These are phyloP conservation scores for Lachnellula hyalina DNA, from an alignment of 2,329 filamentous ascomycete genomes.

Conservation along the genomic window DNA sequence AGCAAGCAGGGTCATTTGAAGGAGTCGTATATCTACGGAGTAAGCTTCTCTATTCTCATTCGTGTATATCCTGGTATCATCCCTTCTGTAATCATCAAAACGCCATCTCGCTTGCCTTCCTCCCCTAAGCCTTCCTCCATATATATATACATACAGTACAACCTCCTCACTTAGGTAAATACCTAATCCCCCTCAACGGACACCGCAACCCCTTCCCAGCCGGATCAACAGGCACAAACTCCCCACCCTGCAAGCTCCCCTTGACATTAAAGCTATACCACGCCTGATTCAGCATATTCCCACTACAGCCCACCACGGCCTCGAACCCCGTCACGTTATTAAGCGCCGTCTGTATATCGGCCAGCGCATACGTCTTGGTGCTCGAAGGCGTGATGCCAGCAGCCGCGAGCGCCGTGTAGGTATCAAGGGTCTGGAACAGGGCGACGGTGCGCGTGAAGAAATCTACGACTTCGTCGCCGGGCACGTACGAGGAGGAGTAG, in stretches of 20 bases:
- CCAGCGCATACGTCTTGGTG: constrained; percentile 35
- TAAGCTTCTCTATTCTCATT: too few relatives aligned
- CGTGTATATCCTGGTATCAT: too few relatives aligned
- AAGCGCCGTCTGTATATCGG: constrained; percentile 38
- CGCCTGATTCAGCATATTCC: constrained; percentile 42
- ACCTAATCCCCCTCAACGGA: constrained; percentile 5
- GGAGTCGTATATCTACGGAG: too few relatives aligned
- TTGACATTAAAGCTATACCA: constrained; percentile 36
- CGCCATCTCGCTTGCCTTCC: too few relatives aligned
- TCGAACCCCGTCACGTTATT: constrained; percentile 39
- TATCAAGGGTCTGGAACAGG: constrained; percentile 58
- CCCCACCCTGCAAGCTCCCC: constrained; percentile 8
- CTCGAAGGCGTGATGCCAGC: constrained; percentile 50
- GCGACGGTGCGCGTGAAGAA: constrained; percentile 61
- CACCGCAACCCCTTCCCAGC: constrained; percentile 4
- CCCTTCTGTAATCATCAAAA: too few relatives aligned
- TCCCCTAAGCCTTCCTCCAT: too few relatives aligned
- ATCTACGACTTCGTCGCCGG: constrained; percentile 60
- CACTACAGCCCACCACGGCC: constrained; percentile 41
- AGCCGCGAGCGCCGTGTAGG: constrained; percentile 35
- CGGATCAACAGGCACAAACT: constrained; percentile 6
- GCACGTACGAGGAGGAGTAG: constrained; percentile 50
- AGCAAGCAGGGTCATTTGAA: too few relatives aligned
- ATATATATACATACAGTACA: not conserved
- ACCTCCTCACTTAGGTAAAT: not conserved